A percentile compares a stretch with the other conserved stretches of the same genome.
These are phyloP conservation scores for Phoenix dactylifera DNA, from an alignment of 176 grass and related monocot genomes.

Conservation along the genomic window DNA sequence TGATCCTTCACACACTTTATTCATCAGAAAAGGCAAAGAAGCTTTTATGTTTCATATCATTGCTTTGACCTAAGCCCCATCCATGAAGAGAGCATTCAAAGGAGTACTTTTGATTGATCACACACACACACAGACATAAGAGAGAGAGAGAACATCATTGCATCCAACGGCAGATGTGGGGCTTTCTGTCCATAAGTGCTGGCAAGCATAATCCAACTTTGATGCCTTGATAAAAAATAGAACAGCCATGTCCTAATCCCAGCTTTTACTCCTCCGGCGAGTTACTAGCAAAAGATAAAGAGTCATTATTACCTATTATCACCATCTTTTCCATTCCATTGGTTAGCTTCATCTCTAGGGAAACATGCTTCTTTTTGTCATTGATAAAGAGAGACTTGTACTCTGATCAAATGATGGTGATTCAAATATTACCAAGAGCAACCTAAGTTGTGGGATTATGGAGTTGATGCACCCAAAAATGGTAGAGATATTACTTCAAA, in stretches of 20 bases:
- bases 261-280: conserved; percentile 1
- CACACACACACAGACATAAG: neutral
- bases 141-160: neutral
- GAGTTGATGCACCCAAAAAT: too few relatives aligned
- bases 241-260: neutral
- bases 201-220: conserved; percentile 4
- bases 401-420: too few relatives aligned
- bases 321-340: conserved; percentile 3
- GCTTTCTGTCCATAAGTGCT: too few relatives aligned
- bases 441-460: too few relatives aligned
- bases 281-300: neutral
- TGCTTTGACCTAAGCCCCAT: neutral
- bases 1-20: neutral
- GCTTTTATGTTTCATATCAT: conserved; percentile 8
- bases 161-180: neutral
- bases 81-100: neutral
- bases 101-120: neutral
- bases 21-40: neutral
- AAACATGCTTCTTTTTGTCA: neutral
- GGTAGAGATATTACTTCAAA: too few relatives aligned
- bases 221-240: neutral
- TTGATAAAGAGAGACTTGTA: neutral
- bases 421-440: too few relatives aligned
- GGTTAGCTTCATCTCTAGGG: conserved; percentile 1
- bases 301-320: neutral